phyloP scores from a whole-genome alignment of 2,329 filamentous ascomycete genomes.

The Thermoascus crustaceus region DNA sequence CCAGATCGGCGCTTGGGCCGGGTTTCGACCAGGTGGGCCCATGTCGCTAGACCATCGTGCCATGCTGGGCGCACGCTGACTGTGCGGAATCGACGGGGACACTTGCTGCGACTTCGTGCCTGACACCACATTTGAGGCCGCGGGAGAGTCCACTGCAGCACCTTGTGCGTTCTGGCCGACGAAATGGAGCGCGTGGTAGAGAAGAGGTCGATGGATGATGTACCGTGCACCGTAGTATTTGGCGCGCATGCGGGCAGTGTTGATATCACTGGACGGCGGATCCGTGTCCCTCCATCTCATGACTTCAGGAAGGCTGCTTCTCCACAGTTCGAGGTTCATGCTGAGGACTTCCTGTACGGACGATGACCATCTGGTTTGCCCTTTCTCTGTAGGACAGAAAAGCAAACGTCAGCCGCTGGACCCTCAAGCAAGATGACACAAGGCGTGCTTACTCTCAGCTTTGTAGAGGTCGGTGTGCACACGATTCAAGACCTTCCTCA shows the following conservation, averaged over 20 bases:
- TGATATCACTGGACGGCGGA: slow-evolving; percentile 64
- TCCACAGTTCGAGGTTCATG: slow-evolving; percentile 47
- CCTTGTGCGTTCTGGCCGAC: slow-evolving; percentile 18
- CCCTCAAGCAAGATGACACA: not conserved
- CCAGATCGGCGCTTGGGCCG: slow-evolving; percentile 2
- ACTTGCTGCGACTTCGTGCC: slow-evolving; percentile 26
- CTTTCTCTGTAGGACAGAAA: slow-evolving; percentile 17
- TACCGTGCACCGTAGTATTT: slow-evolving; percentile 93
- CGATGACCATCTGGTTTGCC: slow-evolving; percentile 27
- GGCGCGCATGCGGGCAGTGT: slow-evolving; percentile 73
- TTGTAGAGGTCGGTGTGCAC: slow-evolving; percentile 50
- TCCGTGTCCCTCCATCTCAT: slow-evolving; percentile 62
- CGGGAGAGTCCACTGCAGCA: slow-evolving; percentile 24
- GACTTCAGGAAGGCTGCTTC: slow-evolving; percentile 38
- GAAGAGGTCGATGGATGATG: slow-evolving; percentile 77
- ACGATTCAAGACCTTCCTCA: slow-evolving; percentile 50
- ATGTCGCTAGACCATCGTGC: slow-evolving; percentile 26
- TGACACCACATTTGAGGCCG: slow-evolving; percentile 16
- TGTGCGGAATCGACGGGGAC: slow-evolving; percentile 27
- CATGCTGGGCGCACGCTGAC: slow-evolving; percentile 22
- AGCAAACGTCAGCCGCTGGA: not conserved
- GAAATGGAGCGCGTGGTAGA: slow-evolving; percentile 52
- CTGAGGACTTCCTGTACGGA: slow-evolving; percentile 35
- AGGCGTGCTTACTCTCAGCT: slow-evolving; percentile 20
- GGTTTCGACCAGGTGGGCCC: slow-evolving; percentile 19